Percentiles rank a stretch among this genome's conserved stretches.
These are phyloP conservation scores for Podila verticillata DNA, from an alignment of 192 early-diverging fungal species.

Conservation along the genomic window DNA sequence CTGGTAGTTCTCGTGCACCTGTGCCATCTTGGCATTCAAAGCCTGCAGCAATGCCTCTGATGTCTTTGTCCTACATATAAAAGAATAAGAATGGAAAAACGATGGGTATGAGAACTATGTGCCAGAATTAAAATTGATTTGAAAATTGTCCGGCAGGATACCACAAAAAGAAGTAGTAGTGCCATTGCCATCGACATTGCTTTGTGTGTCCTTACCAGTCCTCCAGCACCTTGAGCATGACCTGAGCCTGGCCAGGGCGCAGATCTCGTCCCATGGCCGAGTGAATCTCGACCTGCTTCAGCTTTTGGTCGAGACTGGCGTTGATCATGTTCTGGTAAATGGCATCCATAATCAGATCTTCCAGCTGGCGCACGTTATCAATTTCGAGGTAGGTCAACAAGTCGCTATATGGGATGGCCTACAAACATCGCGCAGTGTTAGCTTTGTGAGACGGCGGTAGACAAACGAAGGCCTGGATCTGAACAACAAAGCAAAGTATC, in stretches of 20 bases:
- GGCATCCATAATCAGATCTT: slow-evolving; percentile 89
- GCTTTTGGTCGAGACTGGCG: slow-evolving; percentile 87
- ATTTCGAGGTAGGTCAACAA: slow-evolving; percentile 77
- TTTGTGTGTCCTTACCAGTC: slow-evolving; percentile 62
- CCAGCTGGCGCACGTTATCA: slow-evolving; percentile 81
- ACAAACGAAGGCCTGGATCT: background rate
- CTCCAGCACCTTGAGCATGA: slow-evolving; percentile 62
- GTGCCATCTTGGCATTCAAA: slow-evolving; percentile 62
- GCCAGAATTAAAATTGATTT: background rate
- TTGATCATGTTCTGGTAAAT: slow-evolving; percentile 82
- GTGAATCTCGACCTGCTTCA: slow-evolving; percentile 76
- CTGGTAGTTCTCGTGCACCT: slow-evolving; percentile 55
- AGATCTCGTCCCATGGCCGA: slow-evolving; percentile 88
- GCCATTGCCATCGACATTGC: background rate
- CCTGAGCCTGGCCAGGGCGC: slow-evolving; percentile 67
- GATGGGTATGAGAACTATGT: background rate
- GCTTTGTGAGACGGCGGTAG: background rate
- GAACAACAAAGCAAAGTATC: slow-evolving; percentile 4
- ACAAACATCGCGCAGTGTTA: background rate
- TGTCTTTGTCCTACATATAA: slow-evolving; percentile 57
- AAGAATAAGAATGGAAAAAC: background rate
- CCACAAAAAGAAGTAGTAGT: background rate
- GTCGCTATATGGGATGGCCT: slow-evolving; percentile 77
- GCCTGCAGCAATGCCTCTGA: slow-evolving; percentile 62
- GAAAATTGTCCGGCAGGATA: background rate